Evolutionary conservation across 2,329 filamentous ascomycete species (phyloP).

Genomic region (Pyrenophora seminiperda): DNA sequence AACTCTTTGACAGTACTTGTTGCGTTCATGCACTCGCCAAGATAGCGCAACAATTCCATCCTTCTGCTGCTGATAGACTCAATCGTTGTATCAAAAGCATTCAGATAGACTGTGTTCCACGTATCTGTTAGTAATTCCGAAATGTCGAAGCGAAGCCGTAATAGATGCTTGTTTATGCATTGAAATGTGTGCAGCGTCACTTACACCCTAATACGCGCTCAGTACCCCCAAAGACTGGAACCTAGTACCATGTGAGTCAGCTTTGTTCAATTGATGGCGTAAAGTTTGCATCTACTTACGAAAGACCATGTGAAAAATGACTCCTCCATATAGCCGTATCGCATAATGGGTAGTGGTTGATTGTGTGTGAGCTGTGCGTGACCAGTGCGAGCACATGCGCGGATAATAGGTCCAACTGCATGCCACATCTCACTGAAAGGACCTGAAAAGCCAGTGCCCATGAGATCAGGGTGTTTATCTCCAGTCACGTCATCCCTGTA

Average conservation of each 20-base stretch:
- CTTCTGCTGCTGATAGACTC: constrained; percentile 47
- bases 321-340: constrained; percentile 39
- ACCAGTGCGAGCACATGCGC: constrained; percentile 38
- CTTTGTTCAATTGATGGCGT: neutral
- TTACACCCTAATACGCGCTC: constrained; percentile 37
- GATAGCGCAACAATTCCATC: constrained; percentile 47
- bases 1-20: constrained; percentile 46
- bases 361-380: constrained; percentile 36
- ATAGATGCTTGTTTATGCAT: neutral
- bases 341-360: constrained; percentile 36
- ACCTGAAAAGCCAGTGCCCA: constrained; percentile 42
- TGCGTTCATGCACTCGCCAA: constrained; percentile 45
- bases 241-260: constrained; percentile 2
- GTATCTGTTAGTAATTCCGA: constrained; percentile 19
- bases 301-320: constrained; percentile 54
- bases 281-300: constrained; percentile 4
- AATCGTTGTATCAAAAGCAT: constrained; percentile 46
- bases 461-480: constrained; percentile 37
- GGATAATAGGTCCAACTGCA: constrained; percentile 41
- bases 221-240: constrained; percentile 49
- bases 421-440: constrained; percentile 50
- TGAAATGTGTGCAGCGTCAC: constrained; percentile 8
- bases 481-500: constrained; percentile 43
- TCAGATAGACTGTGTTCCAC: constrained; percentile 31
- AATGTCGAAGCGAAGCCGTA: constrained; percentile 10